Base-by-base conservation (phyloP, 108 stramenopile genomes). In the Cyclotella sp. region DNA sequence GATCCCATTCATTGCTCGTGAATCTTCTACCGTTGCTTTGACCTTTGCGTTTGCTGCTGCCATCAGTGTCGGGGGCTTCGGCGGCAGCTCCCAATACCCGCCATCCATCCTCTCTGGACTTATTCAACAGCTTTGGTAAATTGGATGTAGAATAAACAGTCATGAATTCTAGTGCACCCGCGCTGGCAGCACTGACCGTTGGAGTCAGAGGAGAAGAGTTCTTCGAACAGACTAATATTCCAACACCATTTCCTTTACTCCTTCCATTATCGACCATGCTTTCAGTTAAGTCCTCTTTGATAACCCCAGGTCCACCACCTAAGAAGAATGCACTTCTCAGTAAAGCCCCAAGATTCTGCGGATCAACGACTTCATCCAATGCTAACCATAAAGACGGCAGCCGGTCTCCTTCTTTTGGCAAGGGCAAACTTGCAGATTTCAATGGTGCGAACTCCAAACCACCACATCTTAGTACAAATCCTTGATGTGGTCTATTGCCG, bases 361-460 rank as follows among this genome's bases (percentile, higher is more conserved):
- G 97, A 81, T 97, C 97, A 11, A 91, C 91, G 14, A 97, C 93
- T 77, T 95, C 94, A 76, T 97, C 97, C 59, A 97, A 70, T 9
- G 90, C 94, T 61, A 97, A 68, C 94, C 95, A 96, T 28, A 95
- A 46, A 5, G 72, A 67, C 24, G 88, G 84, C 24, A 55, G 29
- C 19, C 65, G 69, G 30, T 42, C 26, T 6, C 24, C 51, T 40
- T 78, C 70, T n/a, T 57, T 62, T 40, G 44, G 53, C 1, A 21
- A 16, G 15, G 91, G 81, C 27, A 60, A 63, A 12, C 85, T 89
- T 44, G 90, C 72, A 11, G 70, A 64, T n/a, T 80, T 75, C 45
- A 89, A 34, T 10, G 80, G 67, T 42, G 85, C 87, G 73, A 97
- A 95, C n/a, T 76, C 65, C 34, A 95, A 73, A 27, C 77, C 75